Conservation (phyloP, 2,329 filamentous ascomycete genomes). For the Colletotrichum chrysophilum region DNA sequence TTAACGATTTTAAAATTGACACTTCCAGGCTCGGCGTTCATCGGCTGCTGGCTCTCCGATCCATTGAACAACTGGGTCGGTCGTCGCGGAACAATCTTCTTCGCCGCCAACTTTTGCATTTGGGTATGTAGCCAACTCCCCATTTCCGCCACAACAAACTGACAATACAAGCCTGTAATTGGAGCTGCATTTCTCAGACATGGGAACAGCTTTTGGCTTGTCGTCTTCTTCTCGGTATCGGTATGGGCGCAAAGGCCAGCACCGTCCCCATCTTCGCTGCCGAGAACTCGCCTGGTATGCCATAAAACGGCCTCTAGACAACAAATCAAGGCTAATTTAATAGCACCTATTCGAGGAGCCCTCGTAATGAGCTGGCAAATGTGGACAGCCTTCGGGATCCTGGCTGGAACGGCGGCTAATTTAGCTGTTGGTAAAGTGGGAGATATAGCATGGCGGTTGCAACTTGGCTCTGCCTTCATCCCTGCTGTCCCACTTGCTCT, state of each 20-base stretch:
- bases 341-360: conserved; percentile 62
- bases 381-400: conserved; percentile 63
- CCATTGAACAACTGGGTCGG: conserved; percentile 69
- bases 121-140: conserved; percentile 34
- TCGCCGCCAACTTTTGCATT: conserved; percentile 75
- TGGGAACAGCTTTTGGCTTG: conserved; percentile 76
- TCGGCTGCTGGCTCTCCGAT: conserved; percentile 77
- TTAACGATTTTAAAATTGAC: background rate
- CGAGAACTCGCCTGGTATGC: conserved; percentile 64
- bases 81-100: conserved; percentile 70
- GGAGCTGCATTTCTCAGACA: conserved; percentile 74
- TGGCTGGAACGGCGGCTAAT: conserved; percentile 62
- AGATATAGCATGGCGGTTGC: conserved; percentile 59
- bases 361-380: conserved; percentile 59
- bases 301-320: too few species aligned
- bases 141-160: background rate
- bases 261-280: conserved; percentile 78
- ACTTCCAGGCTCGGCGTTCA: conserved; percentile 44
- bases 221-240: conserved; percentile 77
- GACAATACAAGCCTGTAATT: conserved; percentile 55
- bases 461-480: conserved; percentile 68
- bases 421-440: conserved; percentile 57
- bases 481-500: conserved; percentile 57
- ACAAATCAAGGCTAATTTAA: too few species aligned
- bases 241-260: conserved; percentile 76